Percentiles rank a stretch among this genome's conserved stretches.
Conservation (phyloP, 2,329 filamentous ascomycete genomes). For the Kalmusia sp. region DNA sequence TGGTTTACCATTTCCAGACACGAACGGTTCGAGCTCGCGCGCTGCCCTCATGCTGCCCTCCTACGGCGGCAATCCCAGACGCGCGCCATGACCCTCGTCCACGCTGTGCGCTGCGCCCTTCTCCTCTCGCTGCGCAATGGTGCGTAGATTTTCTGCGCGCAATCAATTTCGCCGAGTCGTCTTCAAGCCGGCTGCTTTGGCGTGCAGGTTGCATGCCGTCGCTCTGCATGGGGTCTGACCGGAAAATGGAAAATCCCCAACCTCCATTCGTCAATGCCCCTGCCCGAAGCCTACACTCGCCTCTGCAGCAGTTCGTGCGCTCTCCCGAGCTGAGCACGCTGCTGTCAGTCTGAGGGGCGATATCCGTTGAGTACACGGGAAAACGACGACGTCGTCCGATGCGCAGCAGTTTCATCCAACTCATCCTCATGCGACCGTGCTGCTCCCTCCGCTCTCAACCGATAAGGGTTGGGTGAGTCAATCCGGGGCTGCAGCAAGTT, state of each 20-base stretch:
- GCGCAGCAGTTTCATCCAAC: conserved; percentile 4
- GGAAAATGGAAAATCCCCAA: background rate
- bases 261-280: conserved; percentile 5
- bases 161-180: background rate
- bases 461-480: conserved; percentile 23
- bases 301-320: conserved; percentile 3
- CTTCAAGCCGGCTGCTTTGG: background rate
- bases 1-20: conserved; percentile 1
- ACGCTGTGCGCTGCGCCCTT: background rate
- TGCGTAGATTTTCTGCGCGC: background rate
- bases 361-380: background rate
- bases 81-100: background rate
- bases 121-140: background rate
- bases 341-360: background rate
- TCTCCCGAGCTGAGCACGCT: conserved; percentile 4
- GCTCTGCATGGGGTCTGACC: background rate
- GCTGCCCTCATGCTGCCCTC: background rate
- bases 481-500: conserved; percentile 3
- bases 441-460: background rate
- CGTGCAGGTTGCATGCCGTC: background rate
- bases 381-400: background rate
- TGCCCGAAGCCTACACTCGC: conserved; percentile 1
- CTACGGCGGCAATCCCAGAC: background rate
- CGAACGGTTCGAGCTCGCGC: conserved; percentile 5
- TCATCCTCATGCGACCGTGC: background rate